Evolutionary conservation across 164 flowering plant genomes (phyloP).

Genomic region (Tinospora cordifolia): DNA sequence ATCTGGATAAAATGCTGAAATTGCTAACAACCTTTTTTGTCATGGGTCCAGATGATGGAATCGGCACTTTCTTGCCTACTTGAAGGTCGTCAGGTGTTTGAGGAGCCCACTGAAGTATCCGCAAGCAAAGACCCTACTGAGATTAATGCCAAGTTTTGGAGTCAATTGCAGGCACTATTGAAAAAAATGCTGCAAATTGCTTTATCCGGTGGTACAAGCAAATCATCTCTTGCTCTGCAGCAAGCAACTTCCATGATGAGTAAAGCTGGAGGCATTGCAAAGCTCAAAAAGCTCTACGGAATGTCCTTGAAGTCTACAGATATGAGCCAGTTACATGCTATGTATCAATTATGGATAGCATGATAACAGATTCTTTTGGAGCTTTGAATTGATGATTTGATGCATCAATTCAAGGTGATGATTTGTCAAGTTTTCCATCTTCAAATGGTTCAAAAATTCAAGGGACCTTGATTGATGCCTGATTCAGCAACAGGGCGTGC

Average conservation of each 20-base stretch:
- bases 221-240: conserved; percentile 21
- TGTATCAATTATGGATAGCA: conserved; percentile 58
- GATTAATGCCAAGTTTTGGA: conserved; percentile 48
- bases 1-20: background rate
- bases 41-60: conserved; percentile 59
- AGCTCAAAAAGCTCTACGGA: conserved; percentile 72
- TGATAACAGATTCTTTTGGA: conserved; percentile 1
- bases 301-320: conserved; percentile 58
- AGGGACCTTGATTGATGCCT: background rate
- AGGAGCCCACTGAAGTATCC: conserved; percentile 18
- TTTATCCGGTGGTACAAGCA: conserved; percentile 34
- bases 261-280: conserved; percentile 45
- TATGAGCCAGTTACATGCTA: conserved; percentile 42
- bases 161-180: conserved; percentile 56
- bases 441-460: background rate
- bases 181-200: conserved; percentile 59
- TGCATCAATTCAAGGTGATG: background rate
- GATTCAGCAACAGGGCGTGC: background rate
- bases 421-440: background rate
- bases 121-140: conserved; percentile 24
- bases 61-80: conserved; percentile 63
- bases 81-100: conserved; percentile 58
- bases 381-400: background rate
- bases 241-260: conserved; percentile 22
- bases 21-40: background rate